Conservation (phyloP, 139 green algal species). For the Zygnema circumcarinatum region DNA sequence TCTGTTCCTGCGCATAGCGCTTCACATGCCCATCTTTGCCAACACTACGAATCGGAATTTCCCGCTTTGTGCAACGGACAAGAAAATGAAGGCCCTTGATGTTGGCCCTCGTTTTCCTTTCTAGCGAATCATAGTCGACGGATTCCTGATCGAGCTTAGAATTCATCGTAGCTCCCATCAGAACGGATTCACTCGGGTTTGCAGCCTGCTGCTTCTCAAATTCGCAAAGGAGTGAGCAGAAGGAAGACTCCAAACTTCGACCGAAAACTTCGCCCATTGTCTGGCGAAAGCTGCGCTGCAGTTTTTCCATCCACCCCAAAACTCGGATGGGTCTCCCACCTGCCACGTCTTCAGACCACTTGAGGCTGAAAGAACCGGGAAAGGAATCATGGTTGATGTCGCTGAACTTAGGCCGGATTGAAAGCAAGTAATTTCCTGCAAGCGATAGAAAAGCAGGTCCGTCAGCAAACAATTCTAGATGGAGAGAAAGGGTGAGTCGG, state of each 20-base stretch:
- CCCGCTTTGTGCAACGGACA: neutral
- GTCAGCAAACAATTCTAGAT: too few species aligned
- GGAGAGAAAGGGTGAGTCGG: too few species aligned
- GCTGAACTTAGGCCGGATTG: neutral
- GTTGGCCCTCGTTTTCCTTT: neutral
- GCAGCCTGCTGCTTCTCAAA: neutral
- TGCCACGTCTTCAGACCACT: constrained; percentile 8
- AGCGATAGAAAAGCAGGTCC: neutral
- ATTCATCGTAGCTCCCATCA: neutral
- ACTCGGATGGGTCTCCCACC: neutral
- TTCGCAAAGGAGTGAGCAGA: constrained; percentile 13
- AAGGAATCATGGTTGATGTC: neutral
- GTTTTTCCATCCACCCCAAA: neutral
- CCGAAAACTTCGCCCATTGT: constrained; percentile 16
- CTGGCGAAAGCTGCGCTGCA: neutral
- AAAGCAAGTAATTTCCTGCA: constrained; percentile 8
- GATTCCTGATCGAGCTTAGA: neutral
- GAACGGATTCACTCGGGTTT: neutral
- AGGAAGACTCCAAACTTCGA: constrained; percentile 4
- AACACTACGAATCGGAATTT: neutral
- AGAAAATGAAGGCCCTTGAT: neutral
- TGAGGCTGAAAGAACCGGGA: neutral
- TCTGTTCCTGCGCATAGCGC: neutral
- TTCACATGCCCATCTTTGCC: neutral
- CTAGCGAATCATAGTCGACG: neutral